Base-by-base conservation (phyloP, 2,329 filamentous ascomycete species). In the Calonectria leucothoes region DNA sequence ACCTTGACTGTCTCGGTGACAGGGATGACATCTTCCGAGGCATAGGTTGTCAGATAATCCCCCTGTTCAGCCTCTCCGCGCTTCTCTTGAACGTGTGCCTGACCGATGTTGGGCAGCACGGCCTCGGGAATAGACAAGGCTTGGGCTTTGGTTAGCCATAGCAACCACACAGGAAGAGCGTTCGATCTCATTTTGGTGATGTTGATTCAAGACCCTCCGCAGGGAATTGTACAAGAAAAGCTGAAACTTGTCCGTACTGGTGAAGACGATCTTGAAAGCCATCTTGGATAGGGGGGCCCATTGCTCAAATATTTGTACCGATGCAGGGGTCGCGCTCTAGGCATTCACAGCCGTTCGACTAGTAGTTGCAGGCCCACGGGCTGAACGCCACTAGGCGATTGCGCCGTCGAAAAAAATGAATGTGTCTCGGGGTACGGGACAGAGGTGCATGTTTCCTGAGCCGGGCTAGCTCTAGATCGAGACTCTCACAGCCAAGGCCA, bases 121-220 rank as follows among this genome's bases (percentile, higher is more conserved):
- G 70, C 55, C 48, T 68, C 66, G 20, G 78, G 77, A 25, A 79
- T 67, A 45, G 71, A 76, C 63, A 77, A 67, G 27, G 67, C 79
- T 74, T 81, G 79, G 59, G 71, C 75, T 45, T 76, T 72, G 20
- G 76, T 80, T 73, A 81, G 79, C 76, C 78, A 80, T 57, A 81
- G 69, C 65, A 81, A 74, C 79, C 79, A 81, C 73, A 79, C 25
- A 52, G 79, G 77, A 61, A 81, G 65, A 31, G 76, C 52, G 25
- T 70, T 66, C 25, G 78, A 76, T 71, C 69, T 81, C 79, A 81
- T 81, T 63, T 57, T 78, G 76, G 69, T 29, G 25, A 71, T 74
- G 51, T 33, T 31, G 57, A 64, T 52, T 45, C 49, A 37, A 49
- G 59, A 61, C 39, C 61, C 73, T 67, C 69, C 48, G 48, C 57